These are phyloP conservation scores for Aureobasidium zeae DNA, from an alignment of 2,329 filamentous ascomycete genomes.

Conservation along the genomic window DNA sequence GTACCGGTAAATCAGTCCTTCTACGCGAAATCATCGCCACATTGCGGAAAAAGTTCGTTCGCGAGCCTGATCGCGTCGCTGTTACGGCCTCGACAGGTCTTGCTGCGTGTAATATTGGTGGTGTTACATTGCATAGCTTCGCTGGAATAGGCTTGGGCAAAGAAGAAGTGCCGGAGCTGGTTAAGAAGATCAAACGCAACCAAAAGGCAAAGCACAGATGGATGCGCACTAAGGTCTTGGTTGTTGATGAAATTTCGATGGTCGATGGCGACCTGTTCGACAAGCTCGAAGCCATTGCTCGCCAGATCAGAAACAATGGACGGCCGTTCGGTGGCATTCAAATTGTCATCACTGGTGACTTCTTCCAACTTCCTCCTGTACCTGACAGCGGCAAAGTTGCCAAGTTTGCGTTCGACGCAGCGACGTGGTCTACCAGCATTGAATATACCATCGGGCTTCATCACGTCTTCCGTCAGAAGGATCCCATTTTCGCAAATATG, in stretches of 20 bases:
- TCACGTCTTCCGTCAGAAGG: slow-evolving; percentile 92
- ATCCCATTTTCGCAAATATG: slow-evolving; percentile 84
- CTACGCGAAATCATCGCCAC: slow-evolving; percentile 84
- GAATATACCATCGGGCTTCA: slow-evolving; percentile 93
- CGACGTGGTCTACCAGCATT: slow-evolving; percentile 85
- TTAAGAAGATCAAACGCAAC: slow-evolving; percentile 87
- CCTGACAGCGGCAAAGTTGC: slow-evolving; percentile 64
- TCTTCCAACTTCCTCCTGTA: slow-evolving; percentile 93
- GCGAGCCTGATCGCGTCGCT: slow-evolving; percentile 75
- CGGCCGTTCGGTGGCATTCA: slow-evolving; percentile 94
- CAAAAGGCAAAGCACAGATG: slow-evolving; percentile 80
- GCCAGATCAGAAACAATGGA: slow-evolving; percentile 79
- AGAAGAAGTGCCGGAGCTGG: slow-evolving; percentile 66
- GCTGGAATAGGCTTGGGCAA: slow-evolving; percentile 92
- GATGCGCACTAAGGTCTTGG: slow-evolving; percentile 75
- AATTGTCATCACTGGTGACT: slow-evolving; percentile 89
- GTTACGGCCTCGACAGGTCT: slow-evolving; percentile 93
- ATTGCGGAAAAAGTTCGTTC: slow-evolving; percentile 63
- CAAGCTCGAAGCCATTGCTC: slow-evolving; percentile 82
- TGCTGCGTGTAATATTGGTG: slow-evolving; percentile 92
- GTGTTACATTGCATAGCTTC: slow-evolving; percentile 92
- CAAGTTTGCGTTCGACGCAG: slow-evolving; percentile 89
- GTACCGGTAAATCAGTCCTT: slow-evolving; percentile 91
- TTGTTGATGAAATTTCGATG: slow-evolving; percentile 97
- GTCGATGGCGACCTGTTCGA: slow-evolving; percentile 95